Conservation (phyloP, 1,284 basidiomycete genomes). For the Pisolithus thermaeus region DNA sequence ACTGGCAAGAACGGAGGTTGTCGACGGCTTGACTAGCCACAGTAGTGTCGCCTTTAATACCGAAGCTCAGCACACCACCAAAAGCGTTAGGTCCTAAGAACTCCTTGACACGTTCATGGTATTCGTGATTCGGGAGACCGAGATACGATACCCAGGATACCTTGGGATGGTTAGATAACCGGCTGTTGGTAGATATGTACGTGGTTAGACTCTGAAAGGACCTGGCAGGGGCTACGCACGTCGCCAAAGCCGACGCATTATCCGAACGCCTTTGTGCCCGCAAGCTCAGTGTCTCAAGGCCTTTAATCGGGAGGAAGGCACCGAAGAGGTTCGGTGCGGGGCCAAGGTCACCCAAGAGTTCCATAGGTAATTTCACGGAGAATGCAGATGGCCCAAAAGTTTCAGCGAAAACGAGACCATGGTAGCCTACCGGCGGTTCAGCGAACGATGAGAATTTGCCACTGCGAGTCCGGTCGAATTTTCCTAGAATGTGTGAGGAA, state of each 20-base stretch:
- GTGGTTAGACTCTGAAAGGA: neutral
- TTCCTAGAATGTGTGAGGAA: constrained; percentile 39
- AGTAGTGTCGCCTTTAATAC: constrained; percentile 62
- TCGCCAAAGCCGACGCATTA: constrained; percentile 71
- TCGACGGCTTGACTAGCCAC: constrained; percentile 70
- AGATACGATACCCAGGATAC: constrained; percentile 83
- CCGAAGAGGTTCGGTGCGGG: constrained; percentile 77
- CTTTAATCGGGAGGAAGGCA: constrained; percentile 78
- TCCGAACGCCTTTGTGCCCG: constrained; percentile 71
- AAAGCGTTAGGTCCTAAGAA: constrained; percentile 54
- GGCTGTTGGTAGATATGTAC: constrained; percentile 36
- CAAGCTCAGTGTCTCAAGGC: constrained; percentile 82
- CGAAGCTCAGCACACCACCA: constrained; percentile 81
- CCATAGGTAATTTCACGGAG: constrained; percentile 67
- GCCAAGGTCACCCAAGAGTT: constrained; percentile 77
- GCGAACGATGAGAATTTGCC: constrained; percentile 82
- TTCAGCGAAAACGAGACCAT: constrained; percentile 70
- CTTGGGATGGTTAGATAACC: constrained; percentile 65
- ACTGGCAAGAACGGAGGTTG: constrained; percentile 66
- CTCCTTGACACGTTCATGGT: constrained; percentile 56
- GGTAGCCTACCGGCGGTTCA: constrained; percentile 79
- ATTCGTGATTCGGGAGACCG: constrained; percentile 63
- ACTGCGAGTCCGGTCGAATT: constrained; percentile 79
- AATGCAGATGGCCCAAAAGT: constrained; percentile 73
- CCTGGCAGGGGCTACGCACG: constrained; percentile 29